These are phyloP conservation scores for Desmodesmus armatus DNA, from an alignment of 139 green algal genomes.

Conservation along the genomic window DNA sequence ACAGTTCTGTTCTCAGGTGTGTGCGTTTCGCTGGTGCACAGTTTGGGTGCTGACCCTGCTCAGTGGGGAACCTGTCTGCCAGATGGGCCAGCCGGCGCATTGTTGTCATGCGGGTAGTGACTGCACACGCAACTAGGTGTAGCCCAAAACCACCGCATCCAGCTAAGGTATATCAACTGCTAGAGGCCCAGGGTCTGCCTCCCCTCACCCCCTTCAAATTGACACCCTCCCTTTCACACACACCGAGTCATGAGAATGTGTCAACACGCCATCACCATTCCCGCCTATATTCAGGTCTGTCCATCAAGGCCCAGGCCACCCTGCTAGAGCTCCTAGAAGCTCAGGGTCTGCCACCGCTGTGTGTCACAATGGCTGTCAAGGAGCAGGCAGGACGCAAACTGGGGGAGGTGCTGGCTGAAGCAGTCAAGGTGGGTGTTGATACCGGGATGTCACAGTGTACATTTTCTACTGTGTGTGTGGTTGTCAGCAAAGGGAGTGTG, in stretches of 20 bases:
- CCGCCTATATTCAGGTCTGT: neutral
- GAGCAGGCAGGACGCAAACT: conserved; percentile 48
- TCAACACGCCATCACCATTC: neutral
- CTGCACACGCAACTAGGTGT: too few relatives aligned
- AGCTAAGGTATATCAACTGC: too few relatives aligned
- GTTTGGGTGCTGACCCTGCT: neutral
- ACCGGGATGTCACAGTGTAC: too few relatives aligned
- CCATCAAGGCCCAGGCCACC: conserved; percentile 45
- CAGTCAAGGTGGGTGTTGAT: conserved; percentile 58
- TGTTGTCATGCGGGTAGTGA: too few relatives aligned
- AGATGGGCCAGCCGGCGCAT: too few relatives aligned
- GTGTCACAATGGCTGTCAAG: conserved; percentile 48
- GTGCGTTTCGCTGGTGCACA: conserved; percentile 25
- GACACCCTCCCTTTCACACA: neutral
- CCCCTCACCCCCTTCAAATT: too few relatives aligned
- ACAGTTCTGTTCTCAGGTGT: conserved; percentile 63
- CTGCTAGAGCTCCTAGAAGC: conserved; percentile 71
- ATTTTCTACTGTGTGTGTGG: neutral
- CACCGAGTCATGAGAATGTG: neutral
- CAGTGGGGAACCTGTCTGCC: neutral
- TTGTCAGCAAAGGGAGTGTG: too few relatives aligned
- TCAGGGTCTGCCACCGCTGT: conserved; percentile 54
- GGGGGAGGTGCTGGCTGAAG: conserved; percentile 68
- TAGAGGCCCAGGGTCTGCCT: too few relatives aligned
- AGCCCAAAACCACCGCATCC: too few relatives aligned